Evolutionary conservation across 2,329 filamentous ascomycete genomes (phyloP), one percentile per base, ranked within the genome.

Genomic region (Chaetomium globosum): DNA sequence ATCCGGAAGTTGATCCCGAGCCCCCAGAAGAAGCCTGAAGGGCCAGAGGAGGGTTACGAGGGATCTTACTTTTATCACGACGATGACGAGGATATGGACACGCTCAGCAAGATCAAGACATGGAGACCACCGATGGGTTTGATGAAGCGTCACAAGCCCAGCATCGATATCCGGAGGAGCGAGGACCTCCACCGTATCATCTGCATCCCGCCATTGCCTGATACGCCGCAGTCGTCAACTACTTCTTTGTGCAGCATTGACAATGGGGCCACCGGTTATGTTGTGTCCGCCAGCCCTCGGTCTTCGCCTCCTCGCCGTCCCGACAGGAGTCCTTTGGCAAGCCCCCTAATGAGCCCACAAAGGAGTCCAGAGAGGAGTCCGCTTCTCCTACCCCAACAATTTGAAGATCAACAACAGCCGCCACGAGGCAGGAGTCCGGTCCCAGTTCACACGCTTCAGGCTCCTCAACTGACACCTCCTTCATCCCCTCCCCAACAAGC

Each of bases 241-340:
- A 80, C 77, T 68, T 83, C 82, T 73, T 79, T 82, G 71, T 80
- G 78, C 70, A 80, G 77, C 67, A 79, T 73, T 63, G 78, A 82
- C 68, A 74, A 77, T 69, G 71, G 61, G n/a, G 62, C 62, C 21
- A 62, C 62, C 23, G 69, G 63, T 52, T 66, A 67, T 48, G 55
- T 49, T 39, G 52, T 57, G 33, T 56, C 31, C 26, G 64, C 65
- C 26, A 67, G 68, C 23, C 65, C 70, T 28, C 68, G 70, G 30
- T 54, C 61, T 12, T 69, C 70, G 46, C 68, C 70, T 48, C 66
- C 65, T 36, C 67, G 69, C 16, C 68, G 65, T 13, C 66, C 67
- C 8, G 58, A 66, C 46, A 59, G 66, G 59, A 68, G 63, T 43
- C 61, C 65, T 23, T 30, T 63, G 56, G 65, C 52, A 21, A 68